Percentiles rank a stretch among this genome's conserved stretches.
Evolutionary conservation across 2,329 filamentous ascomycete genomes (phyloP).

Genomic region (Arachnopeziza araneosa): DNA sequence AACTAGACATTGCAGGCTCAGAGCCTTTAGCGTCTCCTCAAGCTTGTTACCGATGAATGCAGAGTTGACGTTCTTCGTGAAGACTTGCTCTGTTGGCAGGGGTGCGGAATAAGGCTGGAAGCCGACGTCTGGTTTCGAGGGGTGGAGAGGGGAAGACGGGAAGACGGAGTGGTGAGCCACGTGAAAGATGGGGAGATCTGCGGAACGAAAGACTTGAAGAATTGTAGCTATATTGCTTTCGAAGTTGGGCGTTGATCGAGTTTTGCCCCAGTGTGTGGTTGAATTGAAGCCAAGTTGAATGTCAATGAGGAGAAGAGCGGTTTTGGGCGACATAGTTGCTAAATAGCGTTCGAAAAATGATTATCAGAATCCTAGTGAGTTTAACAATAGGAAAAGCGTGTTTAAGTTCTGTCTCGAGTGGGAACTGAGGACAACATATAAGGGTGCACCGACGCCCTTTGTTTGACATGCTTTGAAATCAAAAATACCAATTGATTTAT

Average conservation of each 20-base stretch:
- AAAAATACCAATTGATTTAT: neutral
- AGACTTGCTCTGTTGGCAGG: constrained; percentile 33
- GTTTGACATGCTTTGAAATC: neutral
- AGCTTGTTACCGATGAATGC: constrained; percentile 41
- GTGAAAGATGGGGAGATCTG: constrained; percentile 36
- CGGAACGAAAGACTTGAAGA: constrained; percentile 34
- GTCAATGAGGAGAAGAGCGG: constrained; percentile 43
- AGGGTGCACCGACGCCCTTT: neutral
- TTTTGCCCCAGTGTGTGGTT: constrained; percentile 35
- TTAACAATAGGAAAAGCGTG: neutral
- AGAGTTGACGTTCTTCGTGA: constrained; percentile 42
- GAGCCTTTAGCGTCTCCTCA: constrained; percentile 32
- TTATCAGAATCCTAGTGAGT: neutral
- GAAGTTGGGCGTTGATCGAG: constrained; percentile 39
- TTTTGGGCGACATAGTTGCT: constrained; percentile 17
- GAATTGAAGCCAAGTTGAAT: constrained; percentile 39
- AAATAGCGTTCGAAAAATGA: neutral
- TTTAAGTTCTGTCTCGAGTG: neutral
- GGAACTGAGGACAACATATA: neutral
- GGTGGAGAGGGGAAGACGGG: constrained; percentile 33
- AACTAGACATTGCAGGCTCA: constrained; percentile 13
- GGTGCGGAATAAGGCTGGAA: constrained; percentile 23
- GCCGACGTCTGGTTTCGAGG: constrained; percentile 21
- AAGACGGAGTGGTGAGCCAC: constrained; percentile 38
- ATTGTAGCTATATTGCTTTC: constrained; percentile 38